phyloP scores from a whole-genome alignment of 2,329 filamentous ascomycete genomes.

The Colletotrichum australisinense region DNA sequence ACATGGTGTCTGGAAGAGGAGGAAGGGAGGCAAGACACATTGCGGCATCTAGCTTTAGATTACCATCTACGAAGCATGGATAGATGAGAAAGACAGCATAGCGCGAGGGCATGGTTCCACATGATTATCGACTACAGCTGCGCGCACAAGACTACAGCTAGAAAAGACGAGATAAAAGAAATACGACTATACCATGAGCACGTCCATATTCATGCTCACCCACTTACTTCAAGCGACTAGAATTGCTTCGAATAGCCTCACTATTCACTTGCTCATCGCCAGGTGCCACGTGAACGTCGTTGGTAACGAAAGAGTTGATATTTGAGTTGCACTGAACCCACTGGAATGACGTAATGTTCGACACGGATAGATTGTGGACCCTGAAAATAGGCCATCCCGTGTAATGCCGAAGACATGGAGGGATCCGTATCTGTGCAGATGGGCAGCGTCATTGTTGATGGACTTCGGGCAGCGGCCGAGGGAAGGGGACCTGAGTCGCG shows the following conservation, averaged over 20 bases:
- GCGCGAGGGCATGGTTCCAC: background rate
- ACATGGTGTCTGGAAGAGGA: background rate
- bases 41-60: background rate
- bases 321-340: background rate
- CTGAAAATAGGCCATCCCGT: background rate
- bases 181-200: background rate
- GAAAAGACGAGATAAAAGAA: background rate
- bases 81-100: background rate
- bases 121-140: background rate
- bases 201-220: background rate
- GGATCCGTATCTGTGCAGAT: background rate
- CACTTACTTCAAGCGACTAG: too few relatives aligned
- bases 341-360: conserved; percentile 25
- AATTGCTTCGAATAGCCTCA: background rate
- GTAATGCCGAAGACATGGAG: background rate
- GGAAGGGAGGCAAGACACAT: background rate
- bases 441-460: background rate
- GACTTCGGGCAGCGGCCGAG: background rate
- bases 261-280: too few relatives aligned
- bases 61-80: background rate
- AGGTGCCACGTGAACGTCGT: background rate
- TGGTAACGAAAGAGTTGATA: background rate
- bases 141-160: too few relatives aligned
- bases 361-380: conserved; percentile 16
- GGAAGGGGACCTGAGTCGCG: background rate